A percentile compares a stretch with the other conserved stretches of the same genome.
Conservation (phyloP, 768 basidiomycete genomes). For the Phlebiopsis flavidoalba region DNA sequence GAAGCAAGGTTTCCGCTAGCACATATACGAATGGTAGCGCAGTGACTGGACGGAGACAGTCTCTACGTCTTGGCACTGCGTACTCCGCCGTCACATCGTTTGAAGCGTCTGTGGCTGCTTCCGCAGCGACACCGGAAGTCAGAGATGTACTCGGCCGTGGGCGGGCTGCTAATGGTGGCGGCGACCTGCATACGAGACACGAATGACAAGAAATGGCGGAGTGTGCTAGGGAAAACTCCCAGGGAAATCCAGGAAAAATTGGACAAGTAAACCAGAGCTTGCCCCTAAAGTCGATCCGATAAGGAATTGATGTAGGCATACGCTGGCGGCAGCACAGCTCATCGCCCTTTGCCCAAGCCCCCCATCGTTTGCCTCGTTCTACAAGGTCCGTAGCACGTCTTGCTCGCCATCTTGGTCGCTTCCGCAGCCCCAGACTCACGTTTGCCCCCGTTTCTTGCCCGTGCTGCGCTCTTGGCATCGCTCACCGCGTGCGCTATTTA, state of each 20-base stretch:
- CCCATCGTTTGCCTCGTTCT: slow-evolving; percentile 17
- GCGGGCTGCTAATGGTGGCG: background rate
- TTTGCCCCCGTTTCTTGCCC: background rate
- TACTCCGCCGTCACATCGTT: background rate
- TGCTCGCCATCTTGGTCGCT: slow-evolving; percentile 12
- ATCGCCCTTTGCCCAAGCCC: slow-evolving; percentile 24
- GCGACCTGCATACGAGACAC: too few relatives aligned
- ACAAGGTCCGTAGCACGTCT: slow-evolving; percentile 9
- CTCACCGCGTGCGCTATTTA: slow-evolving; percentile 12
- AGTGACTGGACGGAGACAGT: background rate
- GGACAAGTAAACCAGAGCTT: slow-evolving; percentile 14
- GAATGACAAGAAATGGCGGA: too few relatives aligned
- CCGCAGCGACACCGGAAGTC: background rate
- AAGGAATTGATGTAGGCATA: slow-evolving; percentile 17
- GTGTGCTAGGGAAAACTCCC: background rate
- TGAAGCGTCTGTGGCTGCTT: background rate
- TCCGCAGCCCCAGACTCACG: slow-evolving; percentile 6
- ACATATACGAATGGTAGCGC: background rate
- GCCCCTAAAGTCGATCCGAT: slow-evolving; percentile 28
- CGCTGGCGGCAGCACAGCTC: slow-evolving; percentile 13
- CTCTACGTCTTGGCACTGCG: background rate
- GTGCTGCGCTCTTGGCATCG: slow-evolving; percentile 14
- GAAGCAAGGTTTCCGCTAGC: too few relatives aligned
- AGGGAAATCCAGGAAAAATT: background rate
- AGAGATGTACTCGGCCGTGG: background rate